Base-by-base conservation (phyloP, 495 filamentous ascomycete genomes). In the Filosporella fistucella region DNA sequence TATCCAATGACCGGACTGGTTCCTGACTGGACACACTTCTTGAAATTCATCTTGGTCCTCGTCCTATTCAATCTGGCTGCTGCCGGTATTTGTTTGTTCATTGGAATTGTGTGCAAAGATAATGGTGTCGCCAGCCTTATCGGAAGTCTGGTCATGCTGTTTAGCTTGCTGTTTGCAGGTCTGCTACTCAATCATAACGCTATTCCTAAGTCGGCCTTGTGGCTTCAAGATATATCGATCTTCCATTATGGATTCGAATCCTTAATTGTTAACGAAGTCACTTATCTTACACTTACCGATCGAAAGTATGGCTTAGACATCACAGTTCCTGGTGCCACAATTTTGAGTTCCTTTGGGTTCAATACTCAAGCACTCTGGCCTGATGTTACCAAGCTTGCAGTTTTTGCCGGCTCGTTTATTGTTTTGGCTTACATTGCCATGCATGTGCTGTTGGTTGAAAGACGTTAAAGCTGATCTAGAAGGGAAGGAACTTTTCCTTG, bases 211-310 rank as follows among this genome's bases (percentile, higher is more conserved):
- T 79, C 82, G 7, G 85, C 88, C 7, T 59, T 88, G 46, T 99
- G 93, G 93, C 62, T 97, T 28, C 94, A 99, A 68, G 69, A 90
- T 70, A 74, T 96, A n/a, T 96, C 90, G 16, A 99, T 99, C 54
- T 99, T 97, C 80, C 93, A 99, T 63, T 99, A 95, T 61, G 93
- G 84, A 2, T 97, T 99, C 56, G 93, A 96, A 70, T 85, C 88
- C 2, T 76, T 99, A 18, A 93, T 97, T 49, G 93, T 99, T 59
- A 99, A 99, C 63, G 93, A 99, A 68, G 93, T 96, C 41, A 81
- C 82, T n/a, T 89, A 85, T 63, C 72, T 97, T 49, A 89, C 85
- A 1, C 76, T 99, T 49, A 77, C 89, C 38, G 94, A 99, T 58
- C 81, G 94, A 61, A 93, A 96, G 65, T 93, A 88, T 55, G 93